Conservation (phyloP, 345 rosid genomes). For the Ceriops decandra region DNA sequence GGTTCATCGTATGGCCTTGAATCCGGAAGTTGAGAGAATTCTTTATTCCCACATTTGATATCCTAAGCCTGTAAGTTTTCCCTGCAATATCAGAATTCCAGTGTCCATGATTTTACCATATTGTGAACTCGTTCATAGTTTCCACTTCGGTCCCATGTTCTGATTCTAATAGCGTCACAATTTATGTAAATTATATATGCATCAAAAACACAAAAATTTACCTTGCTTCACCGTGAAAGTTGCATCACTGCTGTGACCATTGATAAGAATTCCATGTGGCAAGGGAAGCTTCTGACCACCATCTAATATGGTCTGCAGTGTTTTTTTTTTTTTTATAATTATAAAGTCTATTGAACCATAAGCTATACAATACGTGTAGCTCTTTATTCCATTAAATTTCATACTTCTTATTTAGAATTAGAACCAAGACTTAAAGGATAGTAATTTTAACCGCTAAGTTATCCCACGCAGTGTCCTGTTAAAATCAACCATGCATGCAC, state of each 20-base stretch:
- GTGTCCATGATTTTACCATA: not conserved
- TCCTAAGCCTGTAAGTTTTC: constrained; percentile 76
- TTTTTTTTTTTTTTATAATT: not conserved
- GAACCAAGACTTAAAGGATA: no score
- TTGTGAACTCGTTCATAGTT: not conserved
- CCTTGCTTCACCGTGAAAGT: constrained; percentile 19
- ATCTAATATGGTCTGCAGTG: constrained; percentile 22
- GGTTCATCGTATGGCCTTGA: constrained; percentile 56
- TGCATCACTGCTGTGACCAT: constrained; percentile 22
- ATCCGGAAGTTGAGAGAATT: constrained; percentile 56
- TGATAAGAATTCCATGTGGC: constrained; percentile 25
- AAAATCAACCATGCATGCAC: no score
- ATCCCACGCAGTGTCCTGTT: not conserved
- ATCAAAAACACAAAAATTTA: not conserved
- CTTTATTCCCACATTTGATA: constrained; percentile 75
- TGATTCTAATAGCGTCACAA: no score
- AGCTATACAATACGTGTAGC: no score
- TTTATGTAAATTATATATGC: no score
- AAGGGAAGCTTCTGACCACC: constrained; percentile 24
- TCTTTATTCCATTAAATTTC: no score
- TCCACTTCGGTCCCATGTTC: not conserved
- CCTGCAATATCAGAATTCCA: constrained; percentile 26
- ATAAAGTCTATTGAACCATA: no score
- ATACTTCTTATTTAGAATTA: no score
- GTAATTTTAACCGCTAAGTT: no score